Evolutionary conservation across 164 flowering plant species (phyloP).

Genomic region (Aristolochia fimbriata): DNA sequence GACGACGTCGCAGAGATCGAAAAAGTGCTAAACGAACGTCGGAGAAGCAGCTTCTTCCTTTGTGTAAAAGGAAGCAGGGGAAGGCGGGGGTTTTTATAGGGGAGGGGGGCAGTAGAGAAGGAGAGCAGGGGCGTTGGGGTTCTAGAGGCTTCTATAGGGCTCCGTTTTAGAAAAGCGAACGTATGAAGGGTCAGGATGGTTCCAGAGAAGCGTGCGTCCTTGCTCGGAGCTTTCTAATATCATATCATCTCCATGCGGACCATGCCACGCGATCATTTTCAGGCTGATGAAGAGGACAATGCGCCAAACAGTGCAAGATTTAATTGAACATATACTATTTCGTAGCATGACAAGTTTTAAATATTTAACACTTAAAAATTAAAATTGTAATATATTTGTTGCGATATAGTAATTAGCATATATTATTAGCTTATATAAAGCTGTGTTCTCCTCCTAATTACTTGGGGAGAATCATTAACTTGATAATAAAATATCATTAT

Average conservation of each 20-base stretch:
- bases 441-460: too few species aligned
- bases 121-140: background rate
- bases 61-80: background rate
- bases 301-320: too few species aligned
- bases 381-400: too few species aligned
- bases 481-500: too few species aligned
- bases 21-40: background rate
- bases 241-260: too few species aligned
- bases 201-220: slow-evolving; percentile 4
- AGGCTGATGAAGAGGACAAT: too few species aligned
- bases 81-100: slow-evolving; percentile 1
- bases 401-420: too few species aligned
- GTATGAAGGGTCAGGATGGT: slow-evolving; percentile 7
- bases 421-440: too few species aligned
- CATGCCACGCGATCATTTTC: background rate
- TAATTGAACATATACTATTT: too few species aligned
- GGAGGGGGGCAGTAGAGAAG: background rate
- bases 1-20: background rate
- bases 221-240: background rate
- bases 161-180: background rate
- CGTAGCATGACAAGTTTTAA: too few species aligned
- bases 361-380: too few species aligned
- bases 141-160: slow-evolving; percentile 9
- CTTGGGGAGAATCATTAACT: too few species aligned
- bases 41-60: background rate